Evolutionary conservation across 2,329 filamentous ascomycete genomes (phyloP), one percentile per base, ranked within the genome.

Genomic region (Paracamarosporium sp.): DNA sequence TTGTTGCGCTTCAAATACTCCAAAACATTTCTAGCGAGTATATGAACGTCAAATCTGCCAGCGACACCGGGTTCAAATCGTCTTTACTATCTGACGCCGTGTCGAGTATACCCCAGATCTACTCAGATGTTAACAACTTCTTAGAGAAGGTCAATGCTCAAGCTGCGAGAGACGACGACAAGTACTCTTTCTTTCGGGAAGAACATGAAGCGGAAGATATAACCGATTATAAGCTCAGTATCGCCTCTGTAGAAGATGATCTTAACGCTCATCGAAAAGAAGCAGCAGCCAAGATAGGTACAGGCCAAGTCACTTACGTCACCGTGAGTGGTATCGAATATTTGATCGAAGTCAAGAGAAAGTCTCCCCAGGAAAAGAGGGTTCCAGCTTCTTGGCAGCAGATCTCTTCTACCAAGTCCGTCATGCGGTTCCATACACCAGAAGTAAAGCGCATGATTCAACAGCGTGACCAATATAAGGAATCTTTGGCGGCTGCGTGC

Each of bases 331-430:
- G 93, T 7, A 96, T 98, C 66, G 95, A 98, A 73, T 99, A 92
- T 72, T 86, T 99, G 20, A 91, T 99, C 68, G 95, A 98, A 77
- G 90, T 99, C 5, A 85, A 91, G 64, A 97, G 96, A 75, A 83
- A 84, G 1, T 69, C 72, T 25, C 63, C 65, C 0, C 86, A 92
- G 53, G 84, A 97, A 59, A 95, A 93, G 73, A 87, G 89, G 56
- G 92, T 99, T 0, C 95, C 95, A 0, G 94, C 95, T 4, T 96
- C 92, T 0, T 99, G 95, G 95, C 84, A 86, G 62, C 98, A 99
- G 77, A 91, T 98, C 68, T 96, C 90, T 56, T 93, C 94, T 48
- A 99, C 95, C 6, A 98, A 98, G 76, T 92, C 92, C 68, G 80
- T 93, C 5, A 93, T 92, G 0, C 89, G 95, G 57, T 99, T 98